Evolutionary conservation across 495 filamentous ascomycete species (phyloP).

Genomic region (Penicillium chermesinum): DNA sequence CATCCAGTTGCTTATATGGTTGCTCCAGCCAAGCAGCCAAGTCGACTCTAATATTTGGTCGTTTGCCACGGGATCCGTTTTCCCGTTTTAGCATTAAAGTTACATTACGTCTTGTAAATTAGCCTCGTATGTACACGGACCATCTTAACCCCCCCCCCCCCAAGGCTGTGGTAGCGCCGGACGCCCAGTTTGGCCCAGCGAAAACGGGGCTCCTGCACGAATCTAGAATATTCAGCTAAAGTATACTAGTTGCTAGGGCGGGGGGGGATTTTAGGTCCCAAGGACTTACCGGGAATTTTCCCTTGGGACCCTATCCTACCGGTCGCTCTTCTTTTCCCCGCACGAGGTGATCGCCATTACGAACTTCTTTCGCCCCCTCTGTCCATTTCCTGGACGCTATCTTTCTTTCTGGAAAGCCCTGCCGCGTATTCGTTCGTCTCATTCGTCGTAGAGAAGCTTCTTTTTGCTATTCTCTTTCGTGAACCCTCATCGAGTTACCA

Average conservation of each 20-base stretch:
- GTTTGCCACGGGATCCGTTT: constrained; percentile 13
- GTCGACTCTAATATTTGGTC: not conserved
- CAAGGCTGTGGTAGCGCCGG: not conserved
- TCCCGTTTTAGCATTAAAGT: constrained; percentile 15
- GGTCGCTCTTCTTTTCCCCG: constrained; percentile 1
- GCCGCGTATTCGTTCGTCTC: not conserved
- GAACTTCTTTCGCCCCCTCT: not conserved
- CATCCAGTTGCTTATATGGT: constrained; percentile 1
- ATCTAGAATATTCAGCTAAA: too few relatives aligned
- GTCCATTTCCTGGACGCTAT: not conserved
- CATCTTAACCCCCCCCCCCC: not conserved
- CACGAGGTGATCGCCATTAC: constrained; percentile 4
- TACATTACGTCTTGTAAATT: constrained; percentile 11
- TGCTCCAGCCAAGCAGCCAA: constrained; percentile 5
- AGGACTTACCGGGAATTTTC: too few relatives aligned
- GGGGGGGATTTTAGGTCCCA: too few relatives aligned
- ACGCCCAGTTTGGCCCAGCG: not conserved
- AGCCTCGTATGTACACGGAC: constrained; percentile 6
- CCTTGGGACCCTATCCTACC: too few relatives aligned
- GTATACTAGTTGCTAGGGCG: too few relatives aligned
- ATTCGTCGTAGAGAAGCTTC: too few relatives aligned
- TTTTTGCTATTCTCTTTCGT: too few relatives aligned
- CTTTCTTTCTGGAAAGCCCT: not conserved
- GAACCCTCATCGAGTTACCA: not conserved
- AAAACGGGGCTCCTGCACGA: constrained; percentile 3